These are phyloP conservation scores for Penicillium mononematosum DNA, from an alignment of 495 filamentous ascomycete species.

Conservation along the genomic window DNA sequence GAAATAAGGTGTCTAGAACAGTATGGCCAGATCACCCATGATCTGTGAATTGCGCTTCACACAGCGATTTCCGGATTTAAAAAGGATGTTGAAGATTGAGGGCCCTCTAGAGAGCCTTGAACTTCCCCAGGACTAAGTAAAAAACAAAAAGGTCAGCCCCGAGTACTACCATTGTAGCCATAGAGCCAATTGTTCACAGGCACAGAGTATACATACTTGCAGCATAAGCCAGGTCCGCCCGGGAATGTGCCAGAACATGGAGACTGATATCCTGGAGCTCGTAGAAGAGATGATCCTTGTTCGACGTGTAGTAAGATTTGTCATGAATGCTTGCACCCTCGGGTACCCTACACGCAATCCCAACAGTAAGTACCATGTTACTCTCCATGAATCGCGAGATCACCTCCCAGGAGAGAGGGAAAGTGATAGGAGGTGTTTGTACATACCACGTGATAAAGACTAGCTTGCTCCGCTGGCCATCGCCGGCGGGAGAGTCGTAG, in stretches of 20 bases:
- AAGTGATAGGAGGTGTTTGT: not conserved
- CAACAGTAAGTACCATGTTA: slow-evolving; percentile 1
- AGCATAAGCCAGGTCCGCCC: slow-evolving; percentile 19
- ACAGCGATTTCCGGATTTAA: not conserved
- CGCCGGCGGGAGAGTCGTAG: slow-evolving; percentile 20
- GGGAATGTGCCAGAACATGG: slow-evolving; percentile 23
- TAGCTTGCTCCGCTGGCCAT: slow-evolving; percentile 20
- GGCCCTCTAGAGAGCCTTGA: slow-evolving; percentile 17
- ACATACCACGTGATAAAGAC: slow-evolving; percentile 29
- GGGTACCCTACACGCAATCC: slow-evolving; percentile 17
- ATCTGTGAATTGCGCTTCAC: not conserved
- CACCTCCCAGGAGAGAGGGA: not conserved
- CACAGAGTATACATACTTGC: slow-evolving; percentile 17
- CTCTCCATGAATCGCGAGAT: not conserved
- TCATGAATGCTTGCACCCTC: slow-evolving; percentile 23
- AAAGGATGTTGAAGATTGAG: not conserved
- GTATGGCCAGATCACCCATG: not conserved
- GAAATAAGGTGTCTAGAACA: slow-evolving; percentile 2
- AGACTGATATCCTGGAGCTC: slow-evolving; percentile 22
- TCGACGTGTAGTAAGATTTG: slow-evolving; percentile 21
- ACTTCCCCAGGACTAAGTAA: slow-evolving; percentile 14
- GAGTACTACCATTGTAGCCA: not conserved
- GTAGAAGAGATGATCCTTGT: slow-evolving; percentile 27
- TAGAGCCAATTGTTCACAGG: not conserved
- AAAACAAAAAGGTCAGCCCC: not conserved